These are phyloP conservation scores for Ustilago nuda DNA, from an alignment of 1,284 basidiomycete genomes.

Conservation along the genomic window DNA sequence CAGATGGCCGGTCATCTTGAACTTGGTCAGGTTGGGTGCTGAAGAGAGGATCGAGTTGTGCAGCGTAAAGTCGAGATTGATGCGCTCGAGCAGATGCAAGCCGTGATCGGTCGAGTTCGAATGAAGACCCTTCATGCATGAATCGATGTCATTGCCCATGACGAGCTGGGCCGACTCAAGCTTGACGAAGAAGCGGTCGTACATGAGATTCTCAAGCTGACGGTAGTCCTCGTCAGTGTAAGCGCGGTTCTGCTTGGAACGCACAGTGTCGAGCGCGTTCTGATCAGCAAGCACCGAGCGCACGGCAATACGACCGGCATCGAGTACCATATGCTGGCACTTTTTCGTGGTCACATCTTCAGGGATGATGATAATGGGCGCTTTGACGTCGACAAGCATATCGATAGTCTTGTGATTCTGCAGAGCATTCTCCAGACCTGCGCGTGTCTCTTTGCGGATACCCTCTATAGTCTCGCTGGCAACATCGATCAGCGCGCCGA, in stretches of 20 bases:
- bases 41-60: constrained; percentile 94
- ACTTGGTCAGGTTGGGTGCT: constrained; percentile 84
- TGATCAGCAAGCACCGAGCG: constrained; percentile 91
- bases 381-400: constrained; percentile 94
- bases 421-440: constrained; percentile 92
- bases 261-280: constrained; percentile 81
- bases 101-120: constrained; percentile 74
- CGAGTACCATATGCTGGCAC: constrained; percentile 89
- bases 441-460: constrained; percentile 91
- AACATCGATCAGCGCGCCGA: constrained; percentile 78
- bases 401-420: constrained; percentile 95
- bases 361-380: constrained; percentile 96
- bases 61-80: constrained; percentile 88
- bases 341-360: constrained; percentile 81
- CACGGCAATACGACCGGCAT: constrained; percentile 96
- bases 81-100: constrained; percentile 86
- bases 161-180: constrained; percentile 92
- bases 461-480: constrained; percentile 95
- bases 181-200: constrained; percentile 88
- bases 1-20: constrained; percentile 91
- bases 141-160: constrained; percentile 84
- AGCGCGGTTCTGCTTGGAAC: constrained; percentile 84
- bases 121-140: constrained; percentile 75
- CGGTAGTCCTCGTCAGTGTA: constrained; percentile 91
- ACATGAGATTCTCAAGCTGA: constrained; percentile 92